Evolutionary conservation across 1,284 basidiomycete genomes (phyloP), one percentile per base, ranked within the genome.

Genomic region (Puccinia coronata): DNA sequence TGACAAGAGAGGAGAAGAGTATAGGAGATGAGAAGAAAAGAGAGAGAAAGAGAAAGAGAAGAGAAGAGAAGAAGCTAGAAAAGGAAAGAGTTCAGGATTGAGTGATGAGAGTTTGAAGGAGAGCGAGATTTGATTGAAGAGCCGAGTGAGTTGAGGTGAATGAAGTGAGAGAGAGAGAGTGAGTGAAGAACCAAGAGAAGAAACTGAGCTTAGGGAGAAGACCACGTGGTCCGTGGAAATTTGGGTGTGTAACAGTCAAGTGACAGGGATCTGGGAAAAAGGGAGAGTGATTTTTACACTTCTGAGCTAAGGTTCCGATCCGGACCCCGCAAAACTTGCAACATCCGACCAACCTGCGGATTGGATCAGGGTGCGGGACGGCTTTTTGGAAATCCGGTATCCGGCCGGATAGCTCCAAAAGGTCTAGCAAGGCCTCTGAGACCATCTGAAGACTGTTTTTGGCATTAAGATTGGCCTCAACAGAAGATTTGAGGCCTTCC

Each of bases 221-320:
- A 53, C 12, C 14, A 23, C 18, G 51, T 5, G 6, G 12, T 16
- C 12, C 12, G 12, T 53, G 18, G 18, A 23, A n/a, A 53, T 8
- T 16, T 11, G n/a, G 18, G 18, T 5, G n/a, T 53, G 51, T 53
- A 11, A 53, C 51, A 53, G 51, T n/a, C 12, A 20, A 16, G 51
- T 53, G 51, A 53, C 51, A 53, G 51, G n/a, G n/a, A 53, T 8
- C 18, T 53, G 51, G n/a, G n/a, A n/a, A n/a, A n/a, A n/a, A n/a
- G n/a, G n/a, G n/a, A n/a, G n/a, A n/a, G n/a, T 53, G 51, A 53
- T 20, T 53, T 53, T 53, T 53, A 53, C 51, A 53, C 51, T 53
- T 23, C 51, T 23, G n/a, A n/a, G n/a, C n/a, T n/a, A n/a, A n/a
- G n/a, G n/a, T n/a, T n/a, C n/a, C n/a, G n/a, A n/a, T n/a, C n/a